Evolutionary conservation across 73 alveolate species (phyloP).

Genomic region (Tetrahymena thermophila): DNA sequence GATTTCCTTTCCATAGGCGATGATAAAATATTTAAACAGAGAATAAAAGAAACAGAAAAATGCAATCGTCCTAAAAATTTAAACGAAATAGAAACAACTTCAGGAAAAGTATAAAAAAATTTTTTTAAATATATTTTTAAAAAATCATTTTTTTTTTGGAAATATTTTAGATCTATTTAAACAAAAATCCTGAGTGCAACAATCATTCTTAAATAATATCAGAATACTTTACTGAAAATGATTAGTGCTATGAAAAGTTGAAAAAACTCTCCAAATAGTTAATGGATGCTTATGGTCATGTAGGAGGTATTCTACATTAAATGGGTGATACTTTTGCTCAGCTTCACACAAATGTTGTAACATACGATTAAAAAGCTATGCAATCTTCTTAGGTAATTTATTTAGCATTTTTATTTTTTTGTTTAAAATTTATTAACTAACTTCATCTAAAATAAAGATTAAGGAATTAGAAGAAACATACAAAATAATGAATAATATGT

Average conservation of each 20-base stretch:
- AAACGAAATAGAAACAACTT: neutral
- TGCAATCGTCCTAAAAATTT: neutral
- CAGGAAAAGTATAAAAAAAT: neutral
- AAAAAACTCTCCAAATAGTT: neutral
- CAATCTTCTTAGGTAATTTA: neutral
- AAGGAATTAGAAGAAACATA: neutral
- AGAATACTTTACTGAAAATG: neutral
- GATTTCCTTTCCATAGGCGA: neutral
- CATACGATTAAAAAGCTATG: neutral
- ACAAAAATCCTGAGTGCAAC: neutral
- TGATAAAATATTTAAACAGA: neutral
- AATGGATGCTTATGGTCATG: neutral
- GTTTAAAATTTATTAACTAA: neutral
- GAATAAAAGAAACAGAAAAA: neutral
- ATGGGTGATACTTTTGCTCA: neutral
- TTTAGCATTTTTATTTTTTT: no score
- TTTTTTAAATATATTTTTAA: neutral
- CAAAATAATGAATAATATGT: neutral
- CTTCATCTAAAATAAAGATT: neutral
- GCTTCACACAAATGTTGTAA: neutral
- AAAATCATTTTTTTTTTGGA: neutral
- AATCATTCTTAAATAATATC: neutral
- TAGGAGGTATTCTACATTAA: neutral
- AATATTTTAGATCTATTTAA: neutral
- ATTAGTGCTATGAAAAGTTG: neutral